Evolutionary conservation across 495 filamentous ascomycete genomes (phyloP), one percentile per base, ranked within the genome.

Genomic region (Penicillium longicatenatum): DNA sequence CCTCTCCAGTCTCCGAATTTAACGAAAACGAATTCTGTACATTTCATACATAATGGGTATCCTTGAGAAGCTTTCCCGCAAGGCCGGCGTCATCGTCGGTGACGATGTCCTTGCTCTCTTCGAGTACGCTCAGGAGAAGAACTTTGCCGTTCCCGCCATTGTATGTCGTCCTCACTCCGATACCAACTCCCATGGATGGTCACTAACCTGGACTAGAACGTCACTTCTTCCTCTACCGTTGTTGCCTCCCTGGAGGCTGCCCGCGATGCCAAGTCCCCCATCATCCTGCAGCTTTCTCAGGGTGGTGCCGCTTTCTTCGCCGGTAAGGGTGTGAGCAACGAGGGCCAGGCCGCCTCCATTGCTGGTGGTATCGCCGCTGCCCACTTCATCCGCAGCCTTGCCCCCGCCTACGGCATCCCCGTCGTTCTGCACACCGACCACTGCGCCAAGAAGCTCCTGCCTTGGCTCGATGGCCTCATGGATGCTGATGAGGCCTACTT

Each of bases 381-480:
- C 59, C 89, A 96, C 81, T 98, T 90, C 82, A 90, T 98, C 82
- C 90, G 94, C 59, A 78, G 88, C 60, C 74, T 99, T 68, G 92
- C 94, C 35, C 89, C 93, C 24, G 60, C 82, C 56, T 98, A 98
- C 76, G 92, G 86, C 61, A 81, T 98, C 54, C 94, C 94, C 55
- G 94, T 96, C 54, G 79, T 98, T 55, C 85, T 96, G 54, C 90
- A 95, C 85, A 94, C 89, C 65, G 91, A 96, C 64, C 91, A 95
- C 79, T 96, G 91, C 73, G 91, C 91, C 71, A 92, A 90, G 87
- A 94, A 95, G 84, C 86, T 95, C 48, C 84, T 94, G 16, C 91
- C 92, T 43, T 97, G 95, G 94, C 78, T 98, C 65, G 94, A 98
- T 72, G 94, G 94, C 65, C 93, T 98, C 87, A 75, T 98, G 48